Base-by-base conservation (phyloP, 1,284 basidiomycete species). In the Pulveroboletus sp. region DNA sequence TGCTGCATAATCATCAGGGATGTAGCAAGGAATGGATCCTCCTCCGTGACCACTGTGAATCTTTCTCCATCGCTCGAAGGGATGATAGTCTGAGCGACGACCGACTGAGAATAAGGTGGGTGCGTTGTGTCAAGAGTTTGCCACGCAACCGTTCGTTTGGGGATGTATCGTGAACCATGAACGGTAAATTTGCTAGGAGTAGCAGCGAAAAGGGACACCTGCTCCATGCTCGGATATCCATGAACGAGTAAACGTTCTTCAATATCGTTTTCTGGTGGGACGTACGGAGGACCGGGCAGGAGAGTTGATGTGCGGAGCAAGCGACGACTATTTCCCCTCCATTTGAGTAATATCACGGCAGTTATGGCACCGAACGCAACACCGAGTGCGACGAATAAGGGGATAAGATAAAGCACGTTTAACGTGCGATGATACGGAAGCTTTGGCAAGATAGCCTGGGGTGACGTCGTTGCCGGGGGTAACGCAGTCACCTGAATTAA, bases 381-480 rank as follows among this genome's bases (percentile, higher is more conserved):
- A 20, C 77, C 79, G 7, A 77, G 62, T 2, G 72, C 54, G 9
- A 72, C 66, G 36, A 79, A 78, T 22, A 81, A 47, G 0, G 80
- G 77, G 2, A 73, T 59, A 29, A 81, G 73, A 42, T 74, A 78
- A 17, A 74, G 65, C 17, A 73, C 47, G 53, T 77, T 72, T 56
- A 78, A 40, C 53, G 52, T 62, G 43, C 48, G 59, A 45, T 40
- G 56, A 39, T 64, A 65, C 29, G 66, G 48, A 46, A 61, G 63
- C 43, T 65, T 65, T 28, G 67, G 58, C 20, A 67, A 45, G 49
- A 72, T 44, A 12, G 49, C 45, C 40, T 51, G 65, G 33, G 44
- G 57, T 53, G 43, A 64, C 43, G 65, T 61, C 24, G 63, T 69
- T 0, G 68, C 61, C 1, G 79, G 75, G n/a, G 79, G 73, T n/a